A percentile compares a stretch with the other conserved stretches of the same genome.
Conservation (phyloP, 495 filamentous ascomycete species). For the Hypoxylon perforatum region DNA sequence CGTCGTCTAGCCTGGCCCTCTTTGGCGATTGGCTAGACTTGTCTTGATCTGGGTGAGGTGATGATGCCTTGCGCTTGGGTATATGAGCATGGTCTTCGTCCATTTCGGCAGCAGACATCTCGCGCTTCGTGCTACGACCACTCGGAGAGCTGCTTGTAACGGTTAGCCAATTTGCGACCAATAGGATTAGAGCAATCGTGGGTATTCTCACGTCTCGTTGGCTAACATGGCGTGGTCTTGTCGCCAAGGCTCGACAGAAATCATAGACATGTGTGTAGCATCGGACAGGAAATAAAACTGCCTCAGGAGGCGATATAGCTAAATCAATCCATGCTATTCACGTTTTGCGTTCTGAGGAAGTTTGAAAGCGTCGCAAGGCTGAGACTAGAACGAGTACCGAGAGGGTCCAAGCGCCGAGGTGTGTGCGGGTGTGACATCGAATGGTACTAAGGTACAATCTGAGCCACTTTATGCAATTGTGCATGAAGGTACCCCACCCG, state of each 20-base stretch:
- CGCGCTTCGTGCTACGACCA: conserved; percentile 30
- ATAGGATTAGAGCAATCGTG: conserved; percentile 16
- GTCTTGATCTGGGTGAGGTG: conserved; percentile 21
- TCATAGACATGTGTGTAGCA: neutral
- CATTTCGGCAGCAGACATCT: conserved; percentile 18
- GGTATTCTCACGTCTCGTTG: conserved; percentile 37
- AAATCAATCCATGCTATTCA: conserved; percentile 13
- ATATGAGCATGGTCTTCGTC: conserved; percentile 16
- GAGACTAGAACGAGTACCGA: conserved; percentile 1
- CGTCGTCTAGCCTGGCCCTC: conserved; percentile 39
- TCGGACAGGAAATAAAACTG: conserved; percentile 6
- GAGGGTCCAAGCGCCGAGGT: conserved; percentile 25
- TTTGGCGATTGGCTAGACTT: conserved; percentile 42
- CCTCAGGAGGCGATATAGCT: conserved; percentile 16
- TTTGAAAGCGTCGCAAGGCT: conserved; percentile 23
- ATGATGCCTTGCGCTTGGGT: conserved; percentile 45
- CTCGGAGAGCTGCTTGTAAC: conserved; percentile 28
- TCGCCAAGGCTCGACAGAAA: neutral
- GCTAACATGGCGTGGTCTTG: conserved; percentile 35
- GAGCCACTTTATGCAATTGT: conserved; percentile 27
- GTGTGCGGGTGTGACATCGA: conserved; percentile 5
- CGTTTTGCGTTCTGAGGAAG: neutral
- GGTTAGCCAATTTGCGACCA: conserved; percentile 32
- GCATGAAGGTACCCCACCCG: conserved; percentile 17
- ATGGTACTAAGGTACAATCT: conserved; percentile 10